A percentile compares a stretch with the other conserved stretches of the same genome.
Conservation (phyloP, 495 filamentous ascomycete genomes). For the Talaromyces liani region DNA sequence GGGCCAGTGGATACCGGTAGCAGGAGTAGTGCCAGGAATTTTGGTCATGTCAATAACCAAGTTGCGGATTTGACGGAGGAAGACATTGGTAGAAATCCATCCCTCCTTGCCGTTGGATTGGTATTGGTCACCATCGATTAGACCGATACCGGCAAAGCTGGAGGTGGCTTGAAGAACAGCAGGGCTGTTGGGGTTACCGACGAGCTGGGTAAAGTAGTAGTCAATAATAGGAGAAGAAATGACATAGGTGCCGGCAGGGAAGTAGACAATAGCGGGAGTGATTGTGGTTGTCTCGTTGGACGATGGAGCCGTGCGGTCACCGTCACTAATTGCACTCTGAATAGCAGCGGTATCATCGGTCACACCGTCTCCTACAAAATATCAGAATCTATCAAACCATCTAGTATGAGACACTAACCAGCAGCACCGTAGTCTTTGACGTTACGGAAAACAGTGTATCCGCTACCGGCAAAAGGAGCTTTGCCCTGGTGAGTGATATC, state of each 20-base stretch:
- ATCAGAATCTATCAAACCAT: too few species aligned
- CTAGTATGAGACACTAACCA: slow-evolving; percentile 17
- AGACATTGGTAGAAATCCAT: slow-evolving; percentile 73
- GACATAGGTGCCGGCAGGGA: slow-evolving; percentile 50
- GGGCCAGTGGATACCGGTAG: slow-evolving; percentile 92
- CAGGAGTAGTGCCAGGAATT: slow-evolving; percentile 53
- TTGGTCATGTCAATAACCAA: slow-evolving; percentile 79
- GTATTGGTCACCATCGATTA: slow-evolving; percentile 55
- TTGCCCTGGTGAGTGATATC: slow-evolving; percentile 57
- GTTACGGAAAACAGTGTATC: slow-evolving; percentile 69
- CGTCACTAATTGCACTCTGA: slow-evolving; percentile 45
- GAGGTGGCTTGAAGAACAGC: slow-evolving; percentile 52
- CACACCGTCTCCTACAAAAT: not conserved
- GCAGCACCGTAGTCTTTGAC: slow-evolving; percentile 66
- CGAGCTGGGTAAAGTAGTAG: slow-evolving; percentile 51
- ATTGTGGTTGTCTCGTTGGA: slow-evolving; percentile 36
- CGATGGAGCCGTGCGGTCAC: slow-evolving; percentile 33
- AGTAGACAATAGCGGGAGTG: slow-evolving; percentile 49
- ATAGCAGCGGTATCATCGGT: slow-evolving; percentile 45
- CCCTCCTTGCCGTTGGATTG: slow-evolving; percentile 13
- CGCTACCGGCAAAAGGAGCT: slow-evolving; percentile 48
- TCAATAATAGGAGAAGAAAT: slow-evolving; percentile 39
- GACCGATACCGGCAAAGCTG: slow-evolving; percentile 48
- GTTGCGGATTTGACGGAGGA: slow-evolving; percentile 94
- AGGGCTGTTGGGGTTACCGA: slow-evolving; percentile 50